phyloP scores from a whole-genome alignment of 1,139 yeast genomes.

The Komagataea norvegica region DNA sequence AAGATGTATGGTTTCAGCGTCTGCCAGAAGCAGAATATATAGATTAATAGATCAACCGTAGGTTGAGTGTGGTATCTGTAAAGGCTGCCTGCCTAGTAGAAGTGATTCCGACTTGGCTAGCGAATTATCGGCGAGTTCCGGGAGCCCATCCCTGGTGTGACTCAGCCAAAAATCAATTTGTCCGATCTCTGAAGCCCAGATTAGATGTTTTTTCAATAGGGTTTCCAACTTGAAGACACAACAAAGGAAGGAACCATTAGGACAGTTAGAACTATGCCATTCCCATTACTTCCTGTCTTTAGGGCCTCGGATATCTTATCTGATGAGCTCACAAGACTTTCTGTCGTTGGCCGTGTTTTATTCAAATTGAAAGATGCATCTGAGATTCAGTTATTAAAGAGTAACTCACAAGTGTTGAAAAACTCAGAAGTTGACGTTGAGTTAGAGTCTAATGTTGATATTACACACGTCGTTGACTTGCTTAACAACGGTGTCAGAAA shows the following conservation, averaged over 20 bases:
- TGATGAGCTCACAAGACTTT: slow-evolving; percentile 14
- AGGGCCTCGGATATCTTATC: slow-evolving; percentile 8
- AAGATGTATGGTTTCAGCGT: too few species aligned
- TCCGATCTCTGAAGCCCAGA: too few species aligned
- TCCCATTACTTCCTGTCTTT: slow-evolving; percentile 26
- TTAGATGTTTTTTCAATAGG: too few species aligned
- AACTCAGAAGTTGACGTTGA: slow-evolving; percentile 16
- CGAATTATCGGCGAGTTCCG: too few species aligned
- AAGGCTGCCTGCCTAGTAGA: too few species aligned
- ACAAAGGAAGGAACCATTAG: background rate
- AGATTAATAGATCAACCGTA: too few species aligned
- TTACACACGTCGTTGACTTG: slow-evolving; percentile 48
- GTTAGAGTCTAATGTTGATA: slow-evolving; percentile 24
- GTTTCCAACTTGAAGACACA: too few species aligned
- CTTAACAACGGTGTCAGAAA: slow-evolving; percentile 65
- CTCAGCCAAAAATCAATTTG: slow-evolving; percentile 2
- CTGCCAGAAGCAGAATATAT: too few species aligned
- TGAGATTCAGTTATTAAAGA: slow-evolving; percentile 14
- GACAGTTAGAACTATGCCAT: slow-evolving; percentile 19
- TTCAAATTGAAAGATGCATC: slow-evolving; percentile 16
- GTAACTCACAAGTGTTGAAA: slow-evolving; percentile 8
- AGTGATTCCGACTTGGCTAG: too few species aligned
- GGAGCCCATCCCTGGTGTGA: background rate
- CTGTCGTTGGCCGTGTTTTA: slow-evolving; percentile 23
- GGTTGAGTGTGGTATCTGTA: too few species aligned